phyloP scores from a whole-genome alignment of 768 basidiomycete species.

The Termitomyces sp. region DNA sequence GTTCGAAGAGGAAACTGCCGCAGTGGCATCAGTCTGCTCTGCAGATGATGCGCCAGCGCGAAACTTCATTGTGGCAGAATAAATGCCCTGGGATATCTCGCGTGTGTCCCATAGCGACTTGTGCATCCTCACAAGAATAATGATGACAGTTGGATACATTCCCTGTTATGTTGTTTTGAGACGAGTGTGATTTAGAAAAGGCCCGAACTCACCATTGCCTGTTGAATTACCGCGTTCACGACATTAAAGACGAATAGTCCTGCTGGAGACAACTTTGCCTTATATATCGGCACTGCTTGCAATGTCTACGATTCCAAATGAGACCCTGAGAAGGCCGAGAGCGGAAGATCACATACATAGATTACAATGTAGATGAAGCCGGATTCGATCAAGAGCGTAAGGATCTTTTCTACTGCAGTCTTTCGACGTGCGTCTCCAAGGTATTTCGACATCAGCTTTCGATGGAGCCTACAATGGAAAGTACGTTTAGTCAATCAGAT shows the following conservation, averaged over 20 bases:
- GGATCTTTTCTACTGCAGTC: conserved; percentile 23
- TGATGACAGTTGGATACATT: conserved; percentile 26
- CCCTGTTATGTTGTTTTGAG: conserved; percentile 14
- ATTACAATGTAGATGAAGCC: conserved; percentile 23
- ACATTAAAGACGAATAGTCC: conserved; percentile 21
- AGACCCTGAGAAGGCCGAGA: not conserved
- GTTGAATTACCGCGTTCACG: conserved; percentile 25
- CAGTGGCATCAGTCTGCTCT: not conserved
- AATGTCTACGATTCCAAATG: conserved; percentile 16
- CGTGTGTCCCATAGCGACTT: conserved; percentile 23
- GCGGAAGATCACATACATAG: conserved; percentile 16
- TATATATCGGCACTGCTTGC: conserved; percentile 27
- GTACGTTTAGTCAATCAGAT: not conserved
- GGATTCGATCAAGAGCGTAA: conserved; percentile 25
- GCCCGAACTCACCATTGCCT: conserved; percentile 4
- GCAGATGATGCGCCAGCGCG: not conserved
- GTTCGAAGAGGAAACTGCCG: not conserved
- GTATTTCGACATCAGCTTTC: conserved; percentile 20
- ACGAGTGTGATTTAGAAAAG: not conserved
- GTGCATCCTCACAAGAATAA: conserved; percentile 26
- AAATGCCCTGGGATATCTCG: conserved; percentile 12
- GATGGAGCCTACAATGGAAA: conserved; percentile 16
- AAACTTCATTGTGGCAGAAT: conserved; percentile 1
- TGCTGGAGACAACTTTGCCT: conserved; percentile 17
- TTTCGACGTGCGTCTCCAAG: conserved; percentile 20